Percentiles rank a stretch among this genome's conserved stretches.
Evolutionary conservation across 73 alveolate genomes (phyloP).

Genomic region (Symbiodinium pilosum): DNA sequence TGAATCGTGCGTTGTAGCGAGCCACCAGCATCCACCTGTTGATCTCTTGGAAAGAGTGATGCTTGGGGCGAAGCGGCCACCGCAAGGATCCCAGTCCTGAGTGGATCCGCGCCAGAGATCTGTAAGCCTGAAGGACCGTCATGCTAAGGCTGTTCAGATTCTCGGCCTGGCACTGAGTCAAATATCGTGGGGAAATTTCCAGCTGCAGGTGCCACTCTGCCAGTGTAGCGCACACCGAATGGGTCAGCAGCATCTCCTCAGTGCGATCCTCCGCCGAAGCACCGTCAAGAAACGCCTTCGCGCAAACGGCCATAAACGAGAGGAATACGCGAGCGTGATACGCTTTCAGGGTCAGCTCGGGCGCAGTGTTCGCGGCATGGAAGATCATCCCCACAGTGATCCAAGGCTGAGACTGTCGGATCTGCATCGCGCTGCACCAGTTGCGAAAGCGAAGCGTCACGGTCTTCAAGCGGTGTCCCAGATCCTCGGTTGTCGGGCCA

Average conservation of each 20-base stretch:
- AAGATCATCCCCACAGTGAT: background rate
- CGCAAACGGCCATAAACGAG: background rate
- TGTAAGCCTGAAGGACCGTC: background rate
- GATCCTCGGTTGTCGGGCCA: background rate
- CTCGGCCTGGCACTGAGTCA: background rate
- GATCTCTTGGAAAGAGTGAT: background rate
- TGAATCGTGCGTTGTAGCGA: background rate
- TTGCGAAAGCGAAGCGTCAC: background rate
- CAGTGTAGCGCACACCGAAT: background rate
- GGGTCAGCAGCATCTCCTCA: background rate
- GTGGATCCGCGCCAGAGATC: background rate
- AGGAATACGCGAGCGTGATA: background rate
- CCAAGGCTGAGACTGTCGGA: background rate
- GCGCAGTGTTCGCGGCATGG: background rate
- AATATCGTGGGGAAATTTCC: background rate
- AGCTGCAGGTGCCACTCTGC: background rate
- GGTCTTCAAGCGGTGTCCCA: background rate
- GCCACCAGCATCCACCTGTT: background rate
- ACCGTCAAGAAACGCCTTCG: background rate
- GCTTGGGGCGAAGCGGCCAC: background rate
- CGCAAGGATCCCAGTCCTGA: background rate
- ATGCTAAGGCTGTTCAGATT: background rate
- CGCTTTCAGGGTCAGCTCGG: background rate
- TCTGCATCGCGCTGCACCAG: background rate
- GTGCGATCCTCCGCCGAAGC: background rate